Percentiles rank a stretch among this genome's conserved stretches.
These are phyloP conservation scores for Phialophora tarda DNA, from an alignment of 2,329 filamentous ascomycete genomes.

Conservation along the genomic window DNA sequence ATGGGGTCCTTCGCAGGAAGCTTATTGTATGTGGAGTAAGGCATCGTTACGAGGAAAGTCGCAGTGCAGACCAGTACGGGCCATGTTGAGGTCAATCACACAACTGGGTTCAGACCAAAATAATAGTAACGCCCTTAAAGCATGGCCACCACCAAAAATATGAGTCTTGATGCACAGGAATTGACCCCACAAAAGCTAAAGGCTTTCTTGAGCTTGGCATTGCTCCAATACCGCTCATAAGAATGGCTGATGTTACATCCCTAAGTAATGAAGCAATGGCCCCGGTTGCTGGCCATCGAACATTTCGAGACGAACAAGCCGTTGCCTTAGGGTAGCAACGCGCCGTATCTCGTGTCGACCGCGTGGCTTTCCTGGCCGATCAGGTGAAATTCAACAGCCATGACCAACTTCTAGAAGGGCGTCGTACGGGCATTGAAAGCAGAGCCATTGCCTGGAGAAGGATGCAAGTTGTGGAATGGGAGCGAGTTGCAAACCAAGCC, in stretches of 20 bases:
- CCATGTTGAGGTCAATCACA: background rate
- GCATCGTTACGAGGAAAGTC: background rate
- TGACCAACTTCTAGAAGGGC: too few species aligned
- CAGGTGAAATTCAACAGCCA: too few species aligned
- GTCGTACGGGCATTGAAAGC: background rate
- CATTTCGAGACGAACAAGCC: background rate
- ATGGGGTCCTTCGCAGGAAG: background rate
- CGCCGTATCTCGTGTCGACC: background rate
- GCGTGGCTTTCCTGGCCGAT: background rate
- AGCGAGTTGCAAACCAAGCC: background rate
- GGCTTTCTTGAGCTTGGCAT: background rate
- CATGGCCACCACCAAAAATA: too few species aligned
- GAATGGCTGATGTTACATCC: too few species aligned
- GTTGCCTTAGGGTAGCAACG: background rate
- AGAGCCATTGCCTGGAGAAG: background rate
- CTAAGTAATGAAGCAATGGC: too few species aligned
- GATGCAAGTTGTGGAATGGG: background rate
- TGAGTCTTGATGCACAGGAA: too few species aligned
- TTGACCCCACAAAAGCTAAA: background rate
- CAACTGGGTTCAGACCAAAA: background rate
- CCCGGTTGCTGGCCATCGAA: too few species aligned
- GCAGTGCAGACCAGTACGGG: background rate
- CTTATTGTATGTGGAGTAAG: constrained; percentile 1
- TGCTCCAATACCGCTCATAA: background rate
- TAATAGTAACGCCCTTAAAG: background rate